A percentile compares a stretch with the other conserved stretches of the same genome.
phyloP scores from a whole-genome alignment of 2,329 filamentous ascomycete genomes.

The Fonsecaea multimorphosa region DNA sequence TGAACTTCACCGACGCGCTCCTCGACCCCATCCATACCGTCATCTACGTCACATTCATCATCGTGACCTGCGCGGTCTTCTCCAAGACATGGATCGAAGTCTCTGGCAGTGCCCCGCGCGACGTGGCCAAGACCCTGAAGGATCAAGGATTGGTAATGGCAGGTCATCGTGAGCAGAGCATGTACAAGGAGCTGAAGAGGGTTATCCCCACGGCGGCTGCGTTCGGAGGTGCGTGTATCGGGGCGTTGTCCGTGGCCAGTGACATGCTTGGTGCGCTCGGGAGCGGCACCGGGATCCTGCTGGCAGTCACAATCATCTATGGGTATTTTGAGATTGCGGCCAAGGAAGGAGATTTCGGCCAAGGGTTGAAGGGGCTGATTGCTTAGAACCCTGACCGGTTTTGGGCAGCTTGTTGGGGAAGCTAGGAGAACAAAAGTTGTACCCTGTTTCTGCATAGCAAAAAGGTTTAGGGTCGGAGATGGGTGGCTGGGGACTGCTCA shows the following conservation, averaged over 20 bases:
- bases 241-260: slow-evolving; percentile 91
- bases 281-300: slow-evolving; percentile 94
- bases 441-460: slow-evolving; percentile 27
- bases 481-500: background rate
- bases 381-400: slow-evolving; percentile 41
- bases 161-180: slow-evolving; percentile 98
- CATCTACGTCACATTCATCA: slow-evolving; percentile 96
- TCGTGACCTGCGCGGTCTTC: slow-evolving; percentile 95
- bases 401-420: background rate
- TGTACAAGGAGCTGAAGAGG: slow-evolving; percentile 99
- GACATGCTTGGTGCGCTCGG: slow-evolving; percentile 95
- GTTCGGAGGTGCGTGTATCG: slow-evolving; percentile 98
- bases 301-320: slow-evolving; percentile 99
- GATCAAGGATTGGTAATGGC: slow-evolving; percentile 99
- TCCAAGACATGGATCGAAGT: slow-evolving; percentile 99
- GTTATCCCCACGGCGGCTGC: slow-evolving; percentile 98
- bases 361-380: slow-evolving; percentile 73
- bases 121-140: slow-evolving; percentile 99
- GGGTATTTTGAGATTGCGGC: slow-evolving; percentile 99
- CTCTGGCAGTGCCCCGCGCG: slow-evolving; percentile 93
- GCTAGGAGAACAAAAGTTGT: slow-evolving; percentile 21
- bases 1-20: slow-evolving; percentile 96
- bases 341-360: slow-evolving; percentile 89
- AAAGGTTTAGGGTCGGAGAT: slow-evolving; percentile 8
- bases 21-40: slow-evolving; percentile 96